Percentiles rank a stretch among this genome's conserved stretches.
Conservation (phyloP, 768 basidiomycete genomes). For the Termitomyces sp. region DNA sequence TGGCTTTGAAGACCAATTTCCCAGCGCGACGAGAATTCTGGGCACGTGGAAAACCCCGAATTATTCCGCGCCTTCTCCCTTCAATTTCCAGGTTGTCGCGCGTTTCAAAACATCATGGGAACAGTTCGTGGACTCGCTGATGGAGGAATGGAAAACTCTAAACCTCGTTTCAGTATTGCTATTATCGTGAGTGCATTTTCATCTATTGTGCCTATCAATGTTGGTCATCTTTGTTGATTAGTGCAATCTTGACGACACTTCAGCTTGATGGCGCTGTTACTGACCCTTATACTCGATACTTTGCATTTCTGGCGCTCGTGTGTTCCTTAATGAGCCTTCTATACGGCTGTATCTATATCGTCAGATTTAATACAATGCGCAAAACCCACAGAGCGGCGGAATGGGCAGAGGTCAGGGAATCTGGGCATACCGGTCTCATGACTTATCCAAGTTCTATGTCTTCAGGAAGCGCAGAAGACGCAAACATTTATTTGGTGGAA, state of each 20-base stretch:
- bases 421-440: not conserved
- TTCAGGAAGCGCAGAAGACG: slow-evolving; percentile 48
- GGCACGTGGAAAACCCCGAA: not conserved
- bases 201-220: not conserved
- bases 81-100: slow-evolving; percentile 25
- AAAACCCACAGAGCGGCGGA: slow-evolving; percentile 54
- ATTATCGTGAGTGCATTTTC: slow-evolving; percentile 11
- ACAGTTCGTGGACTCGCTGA: slow-evolving; percentile 16
- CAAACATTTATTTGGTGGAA: slow-evolving; percentile 38
- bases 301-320: slow-evolving; percentile 46
- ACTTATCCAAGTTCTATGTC: not conserved
- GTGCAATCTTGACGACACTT: slow-evolving; percentile 18
- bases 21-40: not conserved
- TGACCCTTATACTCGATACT: slow-evolving; percentile 49
- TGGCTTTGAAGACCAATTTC: not conserved
- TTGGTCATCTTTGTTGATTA: not conserved
- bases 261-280: slow-evolving; percentile 28
- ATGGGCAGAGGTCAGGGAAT: slow-evolving; percentile 50
- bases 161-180: slow-evolving; percentile 18
- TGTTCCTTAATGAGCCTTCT: slow-evolving; percentile 57
- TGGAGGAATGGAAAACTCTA: slow-evolving; percentile 20
- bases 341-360: slow-evolving; percentile 57
- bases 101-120: slow-evolving; percentile 33
- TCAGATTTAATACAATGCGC: slow-evolving; percentile 57
- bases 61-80: not conserved